These are phyloP conservation scores for Ramalina peruviana DNA, from an alignment of 495 filamentous ascomycete species.

Conservation along the genomic window DNA sequence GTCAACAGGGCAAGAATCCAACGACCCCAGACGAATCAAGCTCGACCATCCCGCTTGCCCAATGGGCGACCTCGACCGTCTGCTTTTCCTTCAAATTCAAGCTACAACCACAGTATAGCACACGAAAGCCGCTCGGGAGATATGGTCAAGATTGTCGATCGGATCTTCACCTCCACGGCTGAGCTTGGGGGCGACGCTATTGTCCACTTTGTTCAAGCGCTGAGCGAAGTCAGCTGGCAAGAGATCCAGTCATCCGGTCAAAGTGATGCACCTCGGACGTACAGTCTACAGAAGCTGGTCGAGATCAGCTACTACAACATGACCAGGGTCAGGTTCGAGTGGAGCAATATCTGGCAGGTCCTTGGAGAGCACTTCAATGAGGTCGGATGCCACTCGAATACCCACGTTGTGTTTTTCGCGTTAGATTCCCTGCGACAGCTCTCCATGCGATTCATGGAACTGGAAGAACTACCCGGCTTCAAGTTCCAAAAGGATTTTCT, in stretches of 20 bases:
- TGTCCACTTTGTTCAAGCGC: slow-evolving; percentile 85
- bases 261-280: slow-evolving; percentile 85
- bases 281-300: slow-evolving; percentile 93
- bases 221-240: slow-evolving; percentile 97
- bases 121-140: slow-evolving; percentile 85
- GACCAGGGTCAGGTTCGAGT: slow-evolving; percentile 94
- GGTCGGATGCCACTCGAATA: slow-evolving; percentile 91
- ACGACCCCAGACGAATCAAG: slow-evolving; percentile 24
- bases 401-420: slow-evolving; percentile 90
- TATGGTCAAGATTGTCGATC: slow-evolving; percentile 81
- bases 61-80: slow-evolving; percentile 48
- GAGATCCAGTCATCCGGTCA: slow-evolving; percentile 95
- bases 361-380: slow-evolving; percentile 95
- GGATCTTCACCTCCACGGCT: slow-evolving; percentile 91
- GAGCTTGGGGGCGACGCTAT: slow-evolving; percentile 90
- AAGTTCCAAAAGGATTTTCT: slow-evolving; percentile 99
- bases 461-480: slow-evolving; percentile 94
- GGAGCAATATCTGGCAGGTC: slow-evolving; percentile 93
- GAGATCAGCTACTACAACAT: slow-evolving; percentile 99
- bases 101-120: slow-evolving; percentile 74
- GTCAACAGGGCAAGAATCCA: slow-evolving; percentile 72
- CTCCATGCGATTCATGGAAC: slow-evolving; percentile 97
- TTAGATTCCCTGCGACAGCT: slow-evolving; percentile 88
- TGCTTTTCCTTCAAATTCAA: slow-evolving; percentile 46
- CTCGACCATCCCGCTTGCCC: slow-evolving; percentile 53